Conservation (phyloP, 768 basidiomycete genomes). For the Auricularia sp. region DNA sequence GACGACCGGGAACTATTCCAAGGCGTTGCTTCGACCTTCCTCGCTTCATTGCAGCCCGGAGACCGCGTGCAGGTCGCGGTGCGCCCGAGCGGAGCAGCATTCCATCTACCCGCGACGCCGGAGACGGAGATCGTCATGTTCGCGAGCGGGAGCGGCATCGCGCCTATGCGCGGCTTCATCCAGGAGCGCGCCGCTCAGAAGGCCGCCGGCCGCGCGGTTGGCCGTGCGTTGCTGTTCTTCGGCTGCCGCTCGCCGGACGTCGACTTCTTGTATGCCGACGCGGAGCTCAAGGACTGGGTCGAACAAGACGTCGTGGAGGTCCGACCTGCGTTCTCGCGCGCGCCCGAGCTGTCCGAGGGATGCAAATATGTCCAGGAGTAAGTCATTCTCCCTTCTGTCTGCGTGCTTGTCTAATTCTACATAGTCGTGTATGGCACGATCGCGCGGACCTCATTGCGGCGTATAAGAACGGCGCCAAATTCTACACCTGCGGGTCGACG, state of each 20-base stretch:
- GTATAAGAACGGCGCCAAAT: slow-evolving; percentile 28
- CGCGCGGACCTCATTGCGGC: slow-evolving; percentile 24
- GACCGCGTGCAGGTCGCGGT: slow-evolving; percentile 35
- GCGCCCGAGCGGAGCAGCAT: slow-evolving; percentile 29
- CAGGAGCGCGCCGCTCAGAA: slow-evolving; percentile 42
- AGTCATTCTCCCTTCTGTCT: slow-evolving; percentile 6
- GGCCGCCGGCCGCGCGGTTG: slow-evolving; percentile 32
- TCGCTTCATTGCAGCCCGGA: slow-evolving; percentile 30
- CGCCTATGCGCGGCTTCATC: slow-evolving; percentile 43
- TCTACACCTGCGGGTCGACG: slow-evolving; percentile 36
- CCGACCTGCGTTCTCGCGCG: slow-evolving; percentile 34
- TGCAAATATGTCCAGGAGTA: slow-evolving; percentile 34
- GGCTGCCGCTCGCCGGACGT: slow-evolving; percentile 34
- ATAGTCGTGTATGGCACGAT: slow-evolving; percentile 35
- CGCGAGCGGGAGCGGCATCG: slow-evolving; percentile 38
- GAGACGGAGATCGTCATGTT: slow-evolving; percentile 34
- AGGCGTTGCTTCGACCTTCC: slow-evolving; percentile 39
- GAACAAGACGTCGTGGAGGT: slow-evolving; percentile 34
- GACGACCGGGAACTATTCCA: slow-evolving; percentile 27
- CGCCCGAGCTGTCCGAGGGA: slow-evolving; percentile 20
- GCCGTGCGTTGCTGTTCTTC: slow-evolving; percentile 35
- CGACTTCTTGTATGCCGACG: slow-evolving; percentile 36
- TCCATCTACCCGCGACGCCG: slow-evolving; percentile 36
- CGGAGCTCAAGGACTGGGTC: slow-evolving; percentile 34
- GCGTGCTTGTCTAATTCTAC: not conserved